Evolutionary conservation across 108 stramenopile genomes (phyloP).

Genomic region (Epipyxis sp.): DNA sequence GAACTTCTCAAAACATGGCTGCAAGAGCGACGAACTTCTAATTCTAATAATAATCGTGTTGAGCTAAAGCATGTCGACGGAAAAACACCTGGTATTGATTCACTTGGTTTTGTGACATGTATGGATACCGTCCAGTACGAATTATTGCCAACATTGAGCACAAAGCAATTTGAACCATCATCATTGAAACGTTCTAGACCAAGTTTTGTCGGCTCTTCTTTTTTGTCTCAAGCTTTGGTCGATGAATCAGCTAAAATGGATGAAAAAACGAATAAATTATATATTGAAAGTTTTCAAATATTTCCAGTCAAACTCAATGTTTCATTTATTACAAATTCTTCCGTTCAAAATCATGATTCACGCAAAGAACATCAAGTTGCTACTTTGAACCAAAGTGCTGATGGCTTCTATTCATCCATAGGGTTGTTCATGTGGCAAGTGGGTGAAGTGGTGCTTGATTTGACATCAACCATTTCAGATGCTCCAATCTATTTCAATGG

Average conservation of each 20-base stretch:
- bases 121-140: too few relatives aligned
- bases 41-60: neutral
- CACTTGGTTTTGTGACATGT: too few relatives aligned
- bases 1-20: neutral
- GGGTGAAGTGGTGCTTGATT: slow-evolving; percentile 49
- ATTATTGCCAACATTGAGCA: too few relatives aligned
- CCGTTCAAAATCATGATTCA: slow-evolving; percentile 65
- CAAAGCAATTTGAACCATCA: neutral
- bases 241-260: neutral
- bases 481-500: slow-evolving; percentile 77
- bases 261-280: slow-evolving; percentile 63
- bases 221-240: neutral
- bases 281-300: slow-evolving; percentile 73
- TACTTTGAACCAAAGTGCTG: slow-evolving; percentile 38
- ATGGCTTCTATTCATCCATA: neutral
- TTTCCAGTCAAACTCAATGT: slow-evolving; percentile 73
- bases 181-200: neutral
- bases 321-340: slow-evolving; percentile 68
- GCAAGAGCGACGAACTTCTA: neutral
- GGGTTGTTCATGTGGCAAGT: slow-evolving; percentile 1
- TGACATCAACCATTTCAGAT: slow-evolving; percentile 64
- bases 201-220: neutral
- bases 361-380: slow-evolving; percentile 61
- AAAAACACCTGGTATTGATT: neutral
- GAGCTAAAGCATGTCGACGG: neutral